Conservation (phyloP, 139 green algal genomes). For the Pleodorina starrii region DNA sequence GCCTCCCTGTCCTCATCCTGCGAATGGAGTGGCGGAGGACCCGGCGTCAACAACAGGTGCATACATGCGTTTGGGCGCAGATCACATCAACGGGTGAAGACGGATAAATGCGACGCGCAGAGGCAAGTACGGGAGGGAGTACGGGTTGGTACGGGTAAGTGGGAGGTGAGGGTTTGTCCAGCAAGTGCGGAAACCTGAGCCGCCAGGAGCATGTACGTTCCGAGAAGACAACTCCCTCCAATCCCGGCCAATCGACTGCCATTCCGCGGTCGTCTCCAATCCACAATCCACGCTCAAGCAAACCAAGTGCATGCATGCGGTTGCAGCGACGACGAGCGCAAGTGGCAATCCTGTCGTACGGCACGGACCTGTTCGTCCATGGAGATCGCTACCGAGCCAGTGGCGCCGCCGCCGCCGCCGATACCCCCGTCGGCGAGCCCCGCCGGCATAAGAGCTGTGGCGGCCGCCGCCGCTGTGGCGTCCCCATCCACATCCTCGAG, state of each 20-base stretch:
- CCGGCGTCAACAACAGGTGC: background rate
- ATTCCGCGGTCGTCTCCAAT: too few relatives aligned
- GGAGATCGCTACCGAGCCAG: too few relatives aligned
- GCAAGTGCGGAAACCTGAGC: background rate
- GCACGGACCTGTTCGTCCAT: conserved; percentile 9
- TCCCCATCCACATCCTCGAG: conserved; percentile 18
- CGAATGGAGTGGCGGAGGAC: background rate
- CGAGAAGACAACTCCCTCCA: background rate
- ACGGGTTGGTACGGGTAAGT: too few relatives aligned
- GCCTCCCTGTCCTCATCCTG: background rate
- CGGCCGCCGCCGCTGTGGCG: too few relatives aligned
- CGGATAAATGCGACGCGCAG: too few relatives aligned
- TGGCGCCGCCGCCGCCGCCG: background rate
- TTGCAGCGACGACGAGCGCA: too few relatives aligned
- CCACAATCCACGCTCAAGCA: background rate
- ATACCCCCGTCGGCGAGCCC: background rate
- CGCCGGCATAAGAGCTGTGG: background rate
- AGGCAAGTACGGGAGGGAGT: too few relatives aligned
- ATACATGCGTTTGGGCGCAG: background rate
- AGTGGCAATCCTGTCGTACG: background rate
- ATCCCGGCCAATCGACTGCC: background rate
- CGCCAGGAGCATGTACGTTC: background rate
- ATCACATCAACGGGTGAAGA: too few relatives aligned
- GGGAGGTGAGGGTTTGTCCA: too few relatives aligned
- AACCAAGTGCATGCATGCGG: background rate